Percentiles rank a stretch among this genome's conserved stretches.
Evolutionary conservation across 495 filamentous ascomycete species (phyloP).

Genomic region (Neurospora sublineolata): DNA sequence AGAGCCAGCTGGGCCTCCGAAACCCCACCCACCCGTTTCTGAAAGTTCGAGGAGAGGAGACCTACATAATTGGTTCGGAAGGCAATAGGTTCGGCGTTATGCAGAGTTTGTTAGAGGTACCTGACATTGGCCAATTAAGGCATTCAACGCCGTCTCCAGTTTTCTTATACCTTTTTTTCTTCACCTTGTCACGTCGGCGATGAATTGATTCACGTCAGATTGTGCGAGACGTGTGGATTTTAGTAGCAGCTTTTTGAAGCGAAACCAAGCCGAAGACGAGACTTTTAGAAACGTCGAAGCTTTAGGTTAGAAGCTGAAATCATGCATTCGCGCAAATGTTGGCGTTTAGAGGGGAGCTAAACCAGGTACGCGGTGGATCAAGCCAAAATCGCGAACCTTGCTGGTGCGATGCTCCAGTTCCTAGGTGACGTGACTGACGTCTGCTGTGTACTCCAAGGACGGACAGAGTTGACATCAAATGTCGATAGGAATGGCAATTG

Average conservation of each 20-base stretch:
- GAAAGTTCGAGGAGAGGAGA: too few relatives aligned
- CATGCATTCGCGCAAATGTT: neutral
- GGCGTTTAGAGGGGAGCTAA: neutral
- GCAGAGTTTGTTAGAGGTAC: neutral
- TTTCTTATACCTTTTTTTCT: neutral
- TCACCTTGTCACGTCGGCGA: neutral
- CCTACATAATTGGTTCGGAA: too few relatives aligned
- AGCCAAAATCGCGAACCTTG: neutral
- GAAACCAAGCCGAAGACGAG: neutral
- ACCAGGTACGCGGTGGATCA: neutral
- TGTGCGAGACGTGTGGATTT: neutral
- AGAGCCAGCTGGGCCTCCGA: too few relatives aligned
- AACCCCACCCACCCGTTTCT: too few relatives aligned
- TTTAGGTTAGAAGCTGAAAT: neutral
- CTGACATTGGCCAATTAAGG: conserved; percentile 14
- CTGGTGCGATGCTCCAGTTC: neutral
- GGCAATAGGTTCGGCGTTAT: neutral
- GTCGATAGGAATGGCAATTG: neutral
- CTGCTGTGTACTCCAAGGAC: neutral
- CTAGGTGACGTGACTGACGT: neutral
- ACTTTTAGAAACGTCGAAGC: neutral
- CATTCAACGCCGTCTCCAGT: neutral
- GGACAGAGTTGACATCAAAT: neutral
- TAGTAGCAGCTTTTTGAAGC: neutral
- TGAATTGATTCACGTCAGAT: neutral